Base-by-base conservation (phyloP, 176 grass and related monocot genomes). In the Eragrostis nindensis region DNA sequence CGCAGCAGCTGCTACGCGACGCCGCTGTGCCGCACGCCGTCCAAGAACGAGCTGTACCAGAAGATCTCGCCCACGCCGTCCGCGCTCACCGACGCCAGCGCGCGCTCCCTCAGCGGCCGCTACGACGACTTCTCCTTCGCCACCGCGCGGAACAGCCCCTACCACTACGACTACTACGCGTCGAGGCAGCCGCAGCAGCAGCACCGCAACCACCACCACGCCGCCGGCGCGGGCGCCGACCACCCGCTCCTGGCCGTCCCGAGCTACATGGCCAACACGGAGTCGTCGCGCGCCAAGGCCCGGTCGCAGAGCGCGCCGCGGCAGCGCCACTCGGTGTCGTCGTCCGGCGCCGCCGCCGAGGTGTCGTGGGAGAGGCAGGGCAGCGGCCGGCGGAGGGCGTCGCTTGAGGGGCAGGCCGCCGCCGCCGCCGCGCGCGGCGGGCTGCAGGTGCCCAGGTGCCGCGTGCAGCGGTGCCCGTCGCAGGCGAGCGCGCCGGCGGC, bases 241-340 rank as follows among this genome's bases (percentile, higher is more conserved):
- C 86, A 88, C 76, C 64, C 87, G 46, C 43, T 90, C 9, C 63
- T 90, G 11, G 86, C 32, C 32, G 32, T 88, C 54, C 92, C 92
- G 4, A 94, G 77, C 87, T 95, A 95, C 87, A 95, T 95, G 92
- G 88, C 87, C 8, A 95, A 95, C 82, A 95, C 92, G 72, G 73
- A 95, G 84, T 92, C 92, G 12, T 95, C 92, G 46, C 83, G 86
- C 41, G 92, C 92, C 70, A 94, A 94, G 81, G 80, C 85, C 17
- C 70, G 92, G 54, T 94, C 92, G 17, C 92, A 94, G 66, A 94
- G 92, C 80, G 89, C 89, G 54, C 92, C 92, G 0, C 60, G 85
- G 67, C 92, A 95, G 84, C 86, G 93, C 8, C 84, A 81, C 52
- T 89, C 85, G 39, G 85, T 82, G 66, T 85, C 87, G 59, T 64